Evolutionary conservation across 768 basidiomycete genomes (phyloP).

Genomic region (Fistulinella prunicolor): DNA sequence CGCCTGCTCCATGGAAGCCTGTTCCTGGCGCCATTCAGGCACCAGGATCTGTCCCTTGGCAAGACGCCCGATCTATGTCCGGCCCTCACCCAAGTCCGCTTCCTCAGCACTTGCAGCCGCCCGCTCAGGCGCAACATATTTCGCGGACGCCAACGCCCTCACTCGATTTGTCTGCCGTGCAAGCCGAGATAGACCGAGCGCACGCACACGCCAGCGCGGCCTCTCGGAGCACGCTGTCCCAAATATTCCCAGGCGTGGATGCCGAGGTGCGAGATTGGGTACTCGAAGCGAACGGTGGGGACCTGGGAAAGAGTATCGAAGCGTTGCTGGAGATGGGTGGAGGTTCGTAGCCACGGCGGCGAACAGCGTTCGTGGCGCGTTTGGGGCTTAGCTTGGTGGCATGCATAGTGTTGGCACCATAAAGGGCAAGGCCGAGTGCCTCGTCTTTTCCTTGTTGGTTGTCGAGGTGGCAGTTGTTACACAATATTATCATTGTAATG

Average conservation of each 20-base stretch:
- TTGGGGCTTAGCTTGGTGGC: too few relatives aligned
- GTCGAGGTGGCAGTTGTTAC: too few relatives aligned
- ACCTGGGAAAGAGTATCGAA: conserved; percentile 89
- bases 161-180: conserved; percentile 66
- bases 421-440: too few relatives aligned
- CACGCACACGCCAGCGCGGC: conserved; percentile 72
- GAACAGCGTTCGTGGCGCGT: too few relatives aligned
- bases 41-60: conserved; percentile 49
- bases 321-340: conserved; percentile 70
- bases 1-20: not conserved
- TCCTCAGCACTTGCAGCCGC: conserved; percentile 33
- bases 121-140: conserved; percentile 52
- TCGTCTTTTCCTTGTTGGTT: too few relatives aligned
- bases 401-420: too few relatives aligned
- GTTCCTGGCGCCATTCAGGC: conserved; percentile 49
- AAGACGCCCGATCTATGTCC: conserved; percentile 22
- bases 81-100: conserved; percentile 16
- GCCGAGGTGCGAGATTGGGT: conserved; percentile 85
- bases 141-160: conserved; percentile 69
- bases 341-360: conserved; percentile 14
- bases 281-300: conserved; percentile 83
- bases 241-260: conserved; percentile 88
- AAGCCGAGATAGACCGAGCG: conserved; percentile 75
- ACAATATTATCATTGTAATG: too few relatives aligned
- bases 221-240: conserved; percentile 70